Evolutionary conservation across 371 early-diverging fungal species (phyloP).

Genomic region (Mortierella sp.): DNA sequence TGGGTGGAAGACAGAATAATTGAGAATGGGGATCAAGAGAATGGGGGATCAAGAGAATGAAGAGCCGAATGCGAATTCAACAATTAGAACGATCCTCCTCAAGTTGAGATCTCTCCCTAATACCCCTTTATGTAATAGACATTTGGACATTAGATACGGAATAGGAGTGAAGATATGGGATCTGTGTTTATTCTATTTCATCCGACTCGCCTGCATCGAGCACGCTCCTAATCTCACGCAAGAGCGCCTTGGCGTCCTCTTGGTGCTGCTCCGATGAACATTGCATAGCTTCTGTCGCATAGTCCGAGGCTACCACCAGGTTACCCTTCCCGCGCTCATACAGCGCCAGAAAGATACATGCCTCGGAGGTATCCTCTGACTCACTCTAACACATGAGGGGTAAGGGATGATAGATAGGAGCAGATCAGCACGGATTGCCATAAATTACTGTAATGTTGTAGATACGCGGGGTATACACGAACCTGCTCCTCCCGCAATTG

Average conservation of each 20-base stretch:
- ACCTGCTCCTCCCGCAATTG: slow-evolving; percentile 59
- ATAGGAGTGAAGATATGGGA: background rate
- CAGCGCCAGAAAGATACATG: slow-evolving; percentile 69
- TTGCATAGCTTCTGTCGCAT: slow-evolving; percentile 59
- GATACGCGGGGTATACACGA: slow-evolving; percentile 19
- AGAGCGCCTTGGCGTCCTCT: slow-evolving; percentile 61
- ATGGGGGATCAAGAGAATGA: background rate
- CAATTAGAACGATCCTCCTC: background rate
- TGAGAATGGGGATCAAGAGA: background rate
- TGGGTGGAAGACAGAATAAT: background rate
- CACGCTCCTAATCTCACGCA: slow-evolving; percentile 58
- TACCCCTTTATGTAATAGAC: background rate
- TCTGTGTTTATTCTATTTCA: slow-evolving; percentile 12
- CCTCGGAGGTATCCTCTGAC: slow-evolving; percentile 69
- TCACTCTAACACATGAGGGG: slow-evolving; percentile 41
- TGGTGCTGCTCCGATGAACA: slow-evolving; percentile 62
- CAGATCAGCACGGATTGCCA: background rate
- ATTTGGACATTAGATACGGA: background rate
- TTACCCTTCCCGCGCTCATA: slow-evolving; percentile 67
- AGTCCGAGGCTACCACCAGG: slow-evolving; percentile 60
- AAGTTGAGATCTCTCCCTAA: background rate
- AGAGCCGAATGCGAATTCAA: background rate
- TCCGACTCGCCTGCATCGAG: slow-evolving; percentile 21
- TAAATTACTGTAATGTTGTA: background rate
- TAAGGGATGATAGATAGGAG: background rate